Conservation (phyloP, 228 moss, liverwort and hornwort species). For the Sphagnum magellanicum region DNA sequence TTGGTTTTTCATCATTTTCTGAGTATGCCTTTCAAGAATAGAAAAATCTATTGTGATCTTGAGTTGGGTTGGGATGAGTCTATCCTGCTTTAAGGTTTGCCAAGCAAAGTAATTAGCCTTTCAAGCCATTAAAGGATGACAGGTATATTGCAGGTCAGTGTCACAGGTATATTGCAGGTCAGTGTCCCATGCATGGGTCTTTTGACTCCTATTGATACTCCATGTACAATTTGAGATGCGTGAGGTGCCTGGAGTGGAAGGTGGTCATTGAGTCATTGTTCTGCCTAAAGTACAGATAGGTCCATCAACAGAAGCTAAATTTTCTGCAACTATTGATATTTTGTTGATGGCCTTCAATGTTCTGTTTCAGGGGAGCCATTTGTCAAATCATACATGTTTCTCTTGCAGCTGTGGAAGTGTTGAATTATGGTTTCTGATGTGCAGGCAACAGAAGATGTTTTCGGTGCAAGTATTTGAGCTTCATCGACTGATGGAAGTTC, state of each 20-base stretch:
- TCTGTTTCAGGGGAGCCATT: no score
- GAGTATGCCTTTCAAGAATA: not conserved
- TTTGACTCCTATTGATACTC: not conserved
- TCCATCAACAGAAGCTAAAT: no score
- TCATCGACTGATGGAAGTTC: constrained; percentile 77
- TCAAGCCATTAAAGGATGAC: no score
- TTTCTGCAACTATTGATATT: no score
- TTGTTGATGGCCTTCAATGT: no score
- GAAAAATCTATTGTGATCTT: not conserved
- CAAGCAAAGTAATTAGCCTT: constrained; percentile 8
- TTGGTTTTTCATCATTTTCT: not conserved
- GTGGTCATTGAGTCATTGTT: no score
- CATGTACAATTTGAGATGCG: no score
- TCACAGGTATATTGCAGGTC: not conserved
- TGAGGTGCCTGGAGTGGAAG: no score
- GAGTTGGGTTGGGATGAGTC: not conserved
- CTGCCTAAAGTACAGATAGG: no score
- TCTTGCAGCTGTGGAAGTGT: no score
- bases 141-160: not conserved
- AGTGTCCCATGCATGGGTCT: not conserved
- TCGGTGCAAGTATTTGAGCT: constrained; percentile 77
- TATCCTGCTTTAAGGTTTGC: not conserved
- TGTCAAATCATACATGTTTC: no score
- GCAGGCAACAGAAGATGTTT: constrained; percentile 91
- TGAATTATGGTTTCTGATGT: not conserved